phyloP scores from a whole-genome alignment of 257 asterid species.

The Echium plantagineum region DNA sequence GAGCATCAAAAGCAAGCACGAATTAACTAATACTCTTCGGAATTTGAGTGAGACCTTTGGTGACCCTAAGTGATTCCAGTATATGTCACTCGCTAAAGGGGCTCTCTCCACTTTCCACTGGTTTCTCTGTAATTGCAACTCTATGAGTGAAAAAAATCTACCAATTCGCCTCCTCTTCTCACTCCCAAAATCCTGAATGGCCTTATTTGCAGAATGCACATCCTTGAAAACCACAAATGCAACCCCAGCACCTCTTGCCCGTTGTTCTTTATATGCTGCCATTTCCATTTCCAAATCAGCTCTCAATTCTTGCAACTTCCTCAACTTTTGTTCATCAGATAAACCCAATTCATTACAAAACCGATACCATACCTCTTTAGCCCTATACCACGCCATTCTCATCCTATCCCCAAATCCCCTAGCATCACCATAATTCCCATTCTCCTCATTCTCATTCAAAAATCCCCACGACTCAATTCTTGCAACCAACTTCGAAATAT shows the following conservation, averaged over 20 bases:
- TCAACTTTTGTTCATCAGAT: conserved; percentile 80
- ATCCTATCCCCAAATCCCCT: conserved; percentile 36
- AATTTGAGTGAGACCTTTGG: conserved; percentile 68
- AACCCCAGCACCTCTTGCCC: conserved; percentile 93
- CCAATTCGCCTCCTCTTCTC: conserved; percentile 83
- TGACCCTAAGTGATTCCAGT: conserved; percentile 96
- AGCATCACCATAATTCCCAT: conserved; percentile 21
- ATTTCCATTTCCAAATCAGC: conserved; percentile 99
- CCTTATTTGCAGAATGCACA: conserved; percentile 84
- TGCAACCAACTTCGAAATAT: conserved; percentile 51
- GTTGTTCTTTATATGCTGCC: conserved; percentile 95
- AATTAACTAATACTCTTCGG: conserved; percentile 71
- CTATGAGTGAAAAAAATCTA: conserved; percentile 71
- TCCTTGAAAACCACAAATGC: conserved; percentile 96
- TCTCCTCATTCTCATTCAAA: conserved; percentile 37
- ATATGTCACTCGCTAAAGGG: conserved; percentile 89
- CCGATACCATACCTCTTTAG: conserved; percentile 51
- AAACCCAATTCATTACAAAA: conserved; percentile 57
- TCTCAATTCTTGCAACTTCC: conserved; percentile 83
- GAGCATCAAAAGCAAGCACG: conserved; percentile 67
- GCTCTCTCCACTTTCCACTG: conserved; percentile 99
- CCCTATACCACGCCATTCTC: conserved; percentile 35
- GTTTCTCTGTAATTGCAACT: conserved; percentile 84
- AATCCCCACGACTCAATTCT: conserved; percentile 59
- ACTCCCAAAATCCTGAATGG: conserved; percentile 70